Conservation (phyloP, 495 filamentous ascomycete species). For the Penicillium lagena region DNA sequence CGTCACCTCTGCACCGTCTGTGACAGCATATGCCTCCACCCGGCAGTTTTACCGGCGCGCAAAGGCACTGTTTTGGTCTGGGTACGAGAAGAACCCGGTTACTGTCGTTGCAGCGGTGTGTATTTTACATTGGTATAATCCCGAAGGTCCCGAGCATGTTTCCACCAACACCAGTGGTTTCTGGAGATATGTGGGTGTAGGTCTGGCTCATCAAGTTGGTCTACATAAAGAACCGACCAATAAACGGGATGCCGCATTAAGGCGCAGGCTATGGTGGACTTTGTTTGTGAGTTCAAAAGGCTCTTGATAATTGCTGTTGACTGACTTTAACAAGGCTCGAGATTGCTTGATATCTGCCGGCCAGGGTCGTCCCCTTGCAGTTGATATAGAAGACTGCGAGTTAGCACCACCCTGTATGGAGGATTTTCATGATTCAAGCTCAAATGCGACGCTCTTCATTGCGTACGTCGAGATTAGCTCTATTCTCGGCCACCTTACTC, state of each 20-base stretch:
- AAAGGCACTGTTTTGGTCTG: conserved; percentile 20
- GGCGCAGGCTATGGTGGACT: conserved; percentile 22
- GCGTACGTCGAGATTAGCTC: conserved; percentile 20
- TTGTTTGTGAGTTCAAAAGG: conserved; percentile 12
- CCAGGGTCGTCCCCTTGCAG: conserved; percentile 18
- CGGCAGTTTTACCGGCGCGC: conserved; percentile 19
- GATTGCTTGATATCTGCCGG: conserved; percentile 22
- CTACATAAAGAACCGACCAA: conserved; percentile 17
- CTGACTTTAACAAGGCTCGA: conserved; percentile 12
- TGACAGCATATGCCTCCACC: conserved; percentile 17
- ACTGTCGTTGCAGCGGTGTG: conserved; percentile 20
- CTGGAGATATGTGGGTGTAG: conserved; percentile 21
- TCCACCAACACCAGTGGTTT: conserved; percentile 22
- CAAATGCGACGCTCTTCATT: conserved; percentile 10
- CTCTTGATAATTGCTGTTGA: too few relatives aligned
- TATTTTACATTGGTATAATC: conserved; percentile 22
- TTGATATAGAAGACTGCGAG: conserved; percentile 16
- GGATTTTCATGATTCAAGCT: conserved; percentile 15
- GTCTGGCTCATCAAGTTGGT: conserved; percentile 20
- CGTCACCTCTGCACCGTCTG: conserved; percentile 15
- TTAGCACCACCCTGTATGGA: conserved; percentile 11
- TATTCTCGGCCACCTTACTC: conserved; percentile 16
- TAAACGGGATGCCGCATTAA: conserved; percentile 8
- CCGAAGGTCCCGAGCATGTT: conserved; percentile 17
- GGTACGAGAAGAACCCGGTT: conserved; percentile 19